These are phyloP conservation scores for Prunus mume DNA, from an alignment of 306 rosid genomes.

Conservation along the genomic window DNA sequence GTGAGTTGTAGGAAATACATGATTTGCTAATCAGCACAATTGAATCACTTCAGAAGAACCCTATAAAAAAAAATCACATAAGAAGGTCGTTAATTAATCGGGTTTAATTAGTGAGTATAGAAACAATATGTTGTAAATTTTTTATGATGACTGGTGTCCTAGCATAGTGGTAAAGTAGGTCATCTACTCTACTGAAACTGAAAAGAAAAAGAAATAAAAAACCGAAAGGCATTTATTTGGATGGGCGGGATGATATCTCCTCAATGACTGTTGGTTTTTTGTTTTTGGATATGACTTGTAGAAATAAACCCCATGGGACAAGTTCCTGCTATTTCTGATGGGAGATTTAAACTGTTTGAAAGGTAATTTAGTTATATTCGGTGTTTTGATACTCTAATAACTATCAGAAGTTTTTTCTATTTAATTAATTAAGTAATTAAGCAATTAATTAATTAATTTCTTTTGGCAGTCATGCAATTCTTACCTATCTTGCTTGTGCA, in stretches of 20 bases:
- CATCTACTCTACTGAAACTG: not conserved
- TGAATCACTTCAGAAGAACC: not conserved
- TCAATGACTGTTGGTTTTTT: not conserved
- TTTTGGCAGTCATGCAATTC: slow-evolving; percentile 80
- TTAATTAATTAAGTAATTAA: not conserved
- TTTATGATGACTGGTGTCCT: not conserved
- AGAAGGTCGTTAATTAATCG: not conserved
- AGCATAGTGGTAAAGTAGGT: not conserved
- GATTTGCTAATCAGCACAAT: not conserved
- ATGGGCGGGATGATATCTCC: not conserved
- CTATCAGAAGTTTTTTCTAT: not conserved
- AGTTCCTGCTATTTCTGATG: slow-evolving; percentile 84
- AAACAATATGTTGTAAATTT: not conserved
- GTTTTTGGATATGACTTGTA: slow-evolving; percentile 32
- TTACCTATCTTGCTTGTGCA: slow-evolving; percentile 64
- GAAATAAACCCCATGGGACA: slow-evolving; percentile 74
- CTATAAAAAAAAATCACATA: not conserved
- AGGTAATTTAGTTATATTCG: slow-evolving; percentile 40
- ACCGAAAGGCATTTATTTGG: not conserved
- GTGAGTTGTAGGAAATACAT: not conserved
- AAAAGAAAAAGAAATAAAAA: not conserved
- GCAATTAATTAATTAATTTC: slow-evolving; percentile 10
- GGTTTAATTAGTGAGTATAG: not conserved
- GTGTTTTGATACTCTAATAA: not conserved
- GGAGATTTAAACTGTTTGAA: slow-evolving; percentile 75